These are phyloP conservation scores for Strobilomyces echinocephalus DNA, from an alignment of 768 basidiomycete species.

Conservation along the genomic window DNA sequence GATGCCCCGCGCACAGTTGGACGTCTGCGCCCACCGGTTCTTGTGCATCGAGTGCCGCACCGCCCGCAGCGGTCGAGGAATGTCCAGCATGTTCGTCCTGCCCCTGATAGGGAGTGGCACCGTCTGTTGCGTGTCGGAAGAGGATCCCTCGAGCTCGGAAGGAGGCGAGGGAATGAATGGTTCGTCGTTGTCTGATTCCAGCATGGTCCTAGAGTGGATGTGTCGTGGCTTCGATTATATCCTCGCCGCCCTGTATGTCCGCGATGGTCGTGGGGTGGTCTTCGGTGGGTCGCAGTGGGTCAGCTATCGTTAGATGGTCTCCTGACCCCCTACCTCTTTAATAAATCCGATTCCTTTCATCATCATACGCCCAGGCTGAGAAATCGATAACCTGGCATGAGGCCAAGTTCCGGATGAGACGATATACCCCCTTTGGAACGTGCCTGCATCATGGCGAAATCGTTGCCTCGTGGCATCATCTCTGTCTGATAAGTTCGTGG, in stretches of 20 bases:
- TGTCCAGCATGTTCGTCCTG: conserved; percentile 20
- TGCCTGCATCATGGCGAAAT: conserved; percentile 23
- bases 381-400: conserved; percentile 23
- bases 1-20: conserved; percentile 33
- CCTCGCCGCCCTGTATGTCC: conserved; percentile 10
- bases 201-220: conserved; percentile 17
- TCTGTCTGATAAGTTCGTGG: neutral
- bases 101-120: conserved; percentile 12
- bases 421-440: conserved; percentile 3
- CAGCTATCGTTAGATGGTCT: neutral
- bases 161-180: conserved; percentile 29
- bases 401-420: conserved; percentile 22
- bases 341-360: conserved; percentile 8
- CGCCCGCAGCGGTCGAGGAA: conserved; percentile 27
- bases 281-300: neutral
- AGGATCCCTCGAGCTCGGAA: conserved; percentile 22
- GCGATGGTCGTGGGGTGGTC: conserved; percentile 8
- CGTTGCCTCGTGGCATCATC: conserved; percentile 19
- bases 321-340: conserved; percentile 11
- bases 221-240: conserved; percentile 8
- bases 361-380: conserved; percentile 8
- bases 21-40: conserved; percentile 30
- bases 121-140: conserved; percentile 27
- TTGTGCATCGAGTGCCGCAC: conserved; percentile 32
- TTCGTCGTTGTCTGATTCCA: conserved; percentile 28